phyloP scores from a whole-genome alignment of 768 basidiomycete genomes.

The Naematelia encephala region DNA sequence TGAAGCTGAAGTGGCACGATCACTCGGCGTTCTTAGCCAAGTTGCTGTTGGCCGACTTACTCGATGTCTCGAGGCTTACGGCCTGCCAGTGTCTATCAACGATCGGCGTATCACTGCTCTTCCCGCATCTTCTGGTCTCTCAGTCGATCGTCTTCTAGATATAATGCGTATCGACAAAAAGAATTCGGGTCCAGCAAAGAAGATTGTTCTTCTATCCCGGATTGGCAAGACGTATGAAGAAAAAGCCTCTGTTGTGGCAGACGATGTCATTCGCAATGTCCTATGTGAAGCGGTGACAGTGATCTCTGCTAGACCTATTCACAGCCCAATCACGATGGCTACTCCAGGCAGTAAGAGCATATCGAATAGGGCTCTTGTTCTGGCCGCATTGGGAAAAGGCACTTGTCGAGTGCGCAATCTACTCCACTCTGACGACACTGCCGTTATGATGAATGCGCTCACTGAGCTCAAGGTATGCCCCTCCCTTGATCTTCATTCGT shows the following conservation, averaged over 20 bases:
- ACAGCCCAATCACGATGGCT: slow-evolving; percentile 64
- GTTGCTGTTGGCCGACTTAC: slow-evolving; percentile 87
- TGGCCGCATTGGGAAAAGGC: slow-evolving; percentile 86
- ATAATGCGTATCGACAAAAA: slow-evolving; percentile 98
- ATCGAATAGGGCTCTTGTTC: slow-evolving; percentile 86
- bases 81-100: slow-evolving; percentile 74
- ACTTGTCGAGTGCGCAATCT: slow-evolving; percentile 85
- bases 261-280: slow-evolving; percentile 74
- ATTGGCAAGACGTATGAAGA: slow-evolving; percentile 91
- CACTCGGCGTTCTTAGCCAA: slow-evolving; percentile 80
- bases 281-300: slow-evolving; percentile 77
- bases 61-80: slow-evolving; percentile 83
- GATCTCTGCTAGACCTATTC: slow-evolving; percentile 63
- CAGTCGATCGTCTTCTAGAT: slow-evolving; percentile 77
- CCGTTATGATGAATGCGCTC: slow-evolving; percentile 97
- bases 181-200: slow-evolving; percentile 87
- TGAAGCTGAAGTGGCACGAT: slow-evolving; percentile 88
- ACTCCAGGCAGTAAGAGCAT: slow-evolving; percentile 97
- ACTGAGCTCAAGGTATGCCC: slow-evolving; percentile 71
- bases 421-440: slow-evolving; percentile 94
- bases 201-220: slow-evolving; percentile 82
- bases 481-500: not conserved
- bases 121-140: slow-evolving; percentile 65
- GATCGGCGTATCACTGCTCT: slow-evolving; percentile 74
- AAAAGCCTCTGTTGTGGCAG: slow-evolving; percentile 79